Evolutionary conservation across 2,329 filamentous ascomycete genomes (phyloP).

Genomic region (Drechslerella stenobrocha): DNA sequence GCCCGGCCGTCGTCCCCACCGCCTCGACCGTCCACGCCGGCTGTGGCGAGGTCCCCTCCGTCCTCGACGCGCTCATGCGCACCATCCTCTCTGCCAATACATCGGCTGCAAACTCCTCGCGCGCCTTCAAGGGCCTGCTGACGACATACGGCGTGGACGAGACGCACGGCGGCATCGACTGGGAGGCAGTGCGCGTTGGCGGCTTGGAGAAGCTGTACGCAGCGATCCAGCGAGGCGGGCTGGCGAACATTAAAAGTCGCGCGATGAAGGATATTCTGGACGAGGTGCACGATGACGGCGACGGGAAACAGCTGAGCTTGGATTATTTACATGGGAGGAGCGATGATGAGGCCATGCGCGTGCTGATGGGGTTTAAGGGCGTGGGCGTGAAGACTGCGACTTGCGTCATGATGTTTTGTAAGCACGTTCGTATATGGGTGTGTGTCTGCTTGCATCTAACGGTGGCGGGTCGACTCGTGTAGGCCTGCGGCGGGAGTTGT

Average conservation of each 20-base stretch:
- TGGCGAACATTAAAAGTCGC: slow-evolving; percentile 71
- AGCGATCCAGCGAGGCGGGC: slow-evolving; percentile 71
- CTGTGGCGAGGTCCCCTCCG: slow-evolving; percentile 61
- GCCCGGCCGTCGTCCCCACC: slow-evolving; percentile 69
- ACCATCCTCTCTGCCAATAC: slow-evolving; percentile 63
- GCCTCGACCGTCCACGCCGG: slow-evolving; percentile 73
- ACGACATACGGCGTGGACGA: slow-evolving; percentile 54
- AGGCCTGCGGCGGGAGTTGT: slow-evolving; percentile 58
- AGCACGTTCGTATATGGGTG: slow-evolving; percentile 10
- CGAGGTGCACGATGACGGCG: slow-evolving; percentile 71
- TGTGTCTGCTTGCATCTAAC: background rate
- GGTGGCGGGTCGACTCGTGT: background rate
- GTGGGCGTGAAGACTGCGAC: slow-evolving; percentile 63
- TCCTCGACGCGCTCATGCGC: slow-evolving; percentile 61
- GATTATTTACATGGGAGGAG: slow-evolving; percentile 59
- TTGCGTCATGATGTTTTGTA: slow-evolving; percentile 62
- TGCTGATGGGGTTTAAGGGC: slow-evolving; percentile 60
- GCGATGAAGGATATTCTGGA: slow-evolving; percentile 75
- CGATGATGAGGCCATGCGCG: slow-evolving; percentile 60
- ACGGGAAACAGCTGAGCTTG: slow-evolving; percentile 56
- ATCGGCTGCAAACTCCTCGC: slow-evolving; percentile 63
- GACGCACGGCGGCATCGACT: slow-evolving; percentile 69
- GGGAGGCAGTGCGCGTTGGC: slow-evolving; percentile 69
- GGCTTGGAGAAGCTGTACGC: slow-evolving; percentile 66
- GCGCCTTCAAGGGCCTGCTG: slow-evolving; percentile 69